These are phyloP conservation scores for Mucor mucedo DNA, from an alignment of 371 early-diverging fungal genomes.

Conservation along the genomic window DNA sequence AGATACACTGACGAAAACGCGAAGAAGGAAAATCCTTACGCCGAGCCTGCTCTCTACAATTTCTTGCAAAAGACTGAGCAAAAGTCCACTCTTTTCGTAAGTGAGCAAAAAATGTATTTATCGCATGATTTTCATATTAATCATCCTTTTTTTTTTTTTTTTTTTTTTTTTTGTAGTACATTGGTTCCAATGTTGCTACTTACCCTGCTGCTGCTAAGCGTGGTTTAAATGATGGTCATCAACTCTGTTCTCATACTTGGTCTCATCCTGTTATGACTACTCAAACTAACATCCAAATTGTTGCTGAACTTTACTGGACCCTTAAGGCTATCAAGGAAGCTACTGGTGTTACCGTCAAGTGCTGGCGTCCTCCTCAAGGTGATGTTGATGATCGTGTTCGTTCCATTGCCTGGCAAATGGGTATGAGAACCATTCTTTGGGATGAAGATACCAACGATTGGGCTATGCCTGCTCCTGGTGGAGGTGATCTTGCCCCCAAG, in stretches of 20 bases:
- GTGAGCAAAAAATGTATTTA: slow-evolving; percentile 1
- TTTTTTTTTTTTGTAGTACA: slow-evolving; percentile 26
- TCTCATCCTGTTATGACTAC: slow-evolving; percentile 63
- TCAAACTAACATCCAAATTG: slow-evolving; percentile 51
- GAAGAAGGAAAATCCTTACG: slow-evolving; percentile 27
- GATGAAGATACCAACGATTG: slow-evolving; percentile 43
- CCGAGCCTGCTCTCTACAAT: slow-evolving; percentile 52
- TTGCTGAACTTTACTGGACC: slow-evolving; percentile 62
- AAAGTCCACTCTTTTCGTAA: slow-evolving; percentile 31
- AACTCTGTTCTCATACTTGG: slow-evolving; percentile 60
- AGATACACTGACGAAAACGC: slow-evolving; percentile 23
- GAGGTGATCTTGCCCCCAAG: slow-evolving; percentile 32
- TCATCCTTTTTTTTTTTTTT: background rate
- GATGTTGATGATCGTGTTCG: slow-evolving; percentile 61
- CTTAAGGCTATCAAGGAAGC: slow-evolving; percentile 56
- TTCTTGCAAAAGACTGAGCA: slow-evolving; percentile 37
- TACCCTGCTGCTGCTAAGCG: slow-evolving; percentile 52
- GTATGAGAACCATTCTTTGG: slow-evolving; percentile 49
- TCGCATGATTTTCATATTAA: background rate
- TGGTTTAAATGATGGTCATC: slow-evolving; percentile 49
- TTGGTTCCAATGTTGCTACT: slow-evolving; percentile 46
- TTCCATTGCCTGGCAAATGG: slow-evolving; percentile 57
- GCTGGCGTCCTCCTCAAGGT: slow-evolving; percentile 61
- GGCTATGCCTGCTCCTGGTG: slow-evolving; percentile 27
- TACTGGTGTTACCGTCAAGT: slow-evolving; percentile 56